These are phyloP conservation scores for Kwoniella sp. DNA, from an alignment of 768 basidiomycete genomes.

Conservation along the genomic window DNA sequence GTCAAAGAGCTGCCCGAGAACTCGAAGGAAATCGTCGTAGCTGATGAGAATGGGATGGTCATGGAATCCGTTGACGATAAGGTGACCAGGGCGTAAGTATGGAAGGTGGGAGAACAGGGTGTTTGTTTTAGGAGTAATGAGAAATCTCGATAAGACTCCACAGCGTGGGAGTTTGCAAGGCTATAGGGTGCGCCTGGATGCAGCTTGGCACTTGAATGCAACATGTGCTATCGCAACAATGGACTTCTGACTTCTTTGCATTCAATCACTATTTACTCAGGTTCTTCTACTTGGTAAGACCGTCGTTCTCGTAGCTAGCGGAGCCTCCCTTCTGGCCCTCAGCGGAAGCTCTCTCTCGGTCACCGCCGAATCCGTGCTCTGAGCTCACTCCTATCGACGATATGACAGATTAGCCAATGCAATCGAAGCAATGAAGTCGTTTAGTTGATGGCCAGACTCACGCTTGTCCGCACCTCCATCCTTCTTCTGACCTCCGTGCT, in stretches of 20 bases:
- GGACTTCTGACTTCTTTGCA: neutral
- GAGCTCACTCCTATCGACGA: conserved; percentile 35
- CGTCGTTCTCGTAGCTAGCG: conserved; percentile 52
- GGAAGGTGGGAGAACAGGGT: neutral
- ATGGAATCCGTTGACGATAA: conserved; percentile 1
- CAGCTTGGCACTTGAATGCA: no score
- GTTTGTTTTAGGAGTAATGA: neutral
- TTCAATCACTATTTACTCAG: neutral
- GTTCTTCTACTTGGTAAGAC: conserved; percentile 44
- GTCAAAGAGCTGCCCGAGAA: conserved; percentile 3
- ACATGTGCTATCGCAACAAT: neutral
- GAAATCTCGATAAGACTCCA: no score
- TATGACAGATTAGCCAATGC: no score
- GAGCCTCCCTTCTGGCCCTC: conserved; percentile 53
- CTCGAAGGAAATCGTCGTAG: neutral
- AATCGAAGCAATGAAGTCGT: no score
- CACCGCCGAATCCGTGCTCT: conserved; percentile 42
- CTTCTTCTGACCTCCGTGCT: conserved; percentile 40
- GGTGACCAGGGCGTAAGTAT: neutral
- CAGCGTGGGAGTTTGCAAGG: no score
- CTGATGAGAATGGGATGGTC: conserved; percentile 6
- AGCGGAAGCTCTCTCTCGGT: conserved; percentile 38
- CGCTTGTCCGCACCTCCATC: conserved; percentile 38
- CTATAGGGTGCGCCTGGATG: no score
- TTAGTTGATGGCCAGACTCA: no score